Evolutionary conservation across 192 early-diverging fungal genomes (phyloP), one percentile per base, ranked within the genome.

Genomic region (Backusella luteola): DNA sequence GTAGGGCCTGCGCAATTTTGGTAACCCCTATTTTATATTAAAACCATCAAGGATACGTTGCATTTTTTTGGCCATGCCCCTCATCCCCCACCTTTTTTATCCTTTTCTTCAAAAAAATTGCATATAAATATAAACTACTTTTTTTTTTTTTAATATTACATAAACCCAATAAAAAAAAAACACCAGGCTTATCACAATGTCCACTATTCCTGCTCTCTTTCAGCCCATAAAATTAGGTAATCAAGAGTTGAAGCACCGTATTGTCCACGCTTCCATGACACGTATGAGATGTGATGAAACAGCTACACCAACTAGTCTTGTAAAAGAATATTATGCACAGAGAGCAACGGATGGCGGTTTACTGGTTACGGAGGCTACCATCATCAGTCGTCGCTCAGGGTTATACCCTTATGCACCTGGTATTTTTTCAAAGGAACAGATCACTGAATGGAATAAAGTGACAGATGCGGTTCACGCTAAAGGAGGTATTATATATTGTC

Each of bases 401-500:
- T 49, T 38, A 11, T 73, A 83, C 14, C 76, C 69, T 1, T 32
- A 34, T 39, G 77, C 76, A 1, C 80, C 83, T 39, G 84, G 76
- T 7, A 80, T 86, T 19, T 77, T 77, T 67, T 84, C 77, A 14
- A 32, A 69, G 2, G 84, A 82, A 4, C 88, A 88, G 44, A 75
- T 84, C 4, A 56, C 46, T n/a, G 84, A 71, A 9, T 91, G 90
- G 90, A 86, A 86, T 59, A 49, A 78, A 39, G 66, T 82, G 34
- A 90, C 89, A 11, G 80, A 87, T 34, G 88, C 88, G 3, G 89
- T 90, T 2, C 87, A 90, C 69, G 82, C 68, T 6, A 80, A 87
- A 71, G 89, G 85, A 11, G 85, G 87, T n/a, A 52, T 79, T 76
- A 89, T 91, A 66, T 91, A 76, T 68, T 71, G 77, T 5, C 90